Conservation (phyloP, 768 basidiomycete species). For the Infundibulicybe gibba region DNA sequence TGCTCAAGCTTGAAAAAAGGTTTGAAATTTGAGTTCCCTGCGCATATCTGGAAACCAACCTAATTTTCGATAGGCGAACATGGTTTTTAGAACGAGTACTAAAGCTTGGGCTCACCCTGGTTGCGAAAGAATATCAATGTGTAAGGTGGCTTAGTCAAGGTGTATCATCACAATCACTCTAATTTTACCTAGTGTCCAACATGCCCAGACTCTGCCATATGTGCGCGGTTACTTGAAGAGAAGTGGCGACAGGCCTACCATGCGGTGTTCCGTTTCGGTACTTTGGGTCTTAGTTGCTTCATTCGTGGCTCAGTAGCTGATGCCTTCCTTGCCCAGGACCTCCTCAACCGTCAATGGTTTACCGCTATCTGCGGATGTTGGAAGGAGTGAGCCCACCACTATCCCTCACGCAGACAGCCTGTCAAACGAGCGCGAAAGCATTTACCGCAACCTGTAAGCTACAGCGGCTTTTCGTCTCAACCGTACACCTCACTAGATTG, state of each 20-base stretch:
- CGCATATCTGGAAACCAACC: not conserved
- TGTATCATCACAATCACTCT: not conserved
- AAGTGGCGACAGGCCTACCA: constrained; percentile 91
- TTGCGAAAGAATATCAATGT: constrained; percentile 95
- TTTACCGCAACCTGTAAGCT: constrained; percentile 80
- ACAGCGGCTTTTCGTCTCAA: constrained; percentile 15
- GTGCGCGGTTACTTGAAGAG: constrained; percentile 85
- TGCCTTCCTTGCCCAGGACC: constrained; percentile 45
- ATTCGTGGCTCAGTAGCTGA: not conserved
- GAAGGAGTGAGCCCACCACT: constrained; percentile 91
- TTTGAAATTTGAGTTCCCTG: not conserved
- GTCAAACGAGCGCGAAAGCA: constrained; percentile 86
- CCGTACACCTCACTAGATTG: constrained; percentile 4
- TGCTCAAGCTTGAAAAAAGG: constrained; percentile 89
- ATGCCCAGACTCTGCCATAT: constrained; percentile 76
- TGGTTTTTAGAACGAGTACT: constrained; percentile 96
- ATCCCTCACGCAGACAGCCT: constrained; percentile 79
- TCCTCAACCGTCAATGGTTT: constrained; percentile 89
- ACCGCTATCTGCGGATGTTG: constrained; percentile 84
- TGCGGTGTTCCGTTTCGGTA: constrained; percentile 84
- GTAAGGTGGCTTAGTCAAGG: constrained; percentile 38
- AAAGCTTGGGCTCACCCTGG: constrained; percentile 81
- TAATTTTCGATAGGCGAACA: constrained; percentile 41
- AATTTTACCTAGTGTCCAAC: constrained; percentile 57
- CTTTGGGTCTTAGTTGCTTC: not conserved